These are phyloP conservation scores for Hypsizygus marmoreus DNA, from an alignment of 768 basidiomycete species.

Conservation along the genomic window DNA sequence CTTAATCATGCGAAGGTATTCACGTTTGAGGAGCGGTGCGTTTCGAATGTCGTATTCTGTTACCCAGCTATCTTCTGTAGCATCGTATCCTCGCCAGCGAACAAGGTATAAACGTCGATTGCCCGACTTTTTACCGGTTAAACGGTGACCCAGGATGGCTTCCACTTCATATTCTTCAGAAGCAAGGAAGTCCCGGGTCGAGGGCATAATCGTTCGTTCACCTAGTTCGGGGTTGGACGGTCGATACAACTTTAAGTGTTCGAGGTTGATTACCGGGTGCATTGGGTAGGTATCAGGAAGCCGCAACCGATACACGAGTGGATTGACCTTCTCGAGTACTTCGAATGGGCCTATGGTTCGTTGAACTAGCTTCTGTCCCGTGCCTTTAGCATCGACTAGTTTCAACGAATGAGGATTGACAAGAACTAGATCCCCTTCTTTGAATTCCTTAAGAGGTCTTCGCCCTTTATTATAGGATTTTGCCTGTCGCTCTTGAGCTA, in stretches of 20 bases:
- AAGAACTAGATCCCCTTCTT: conserved; percentile 18
- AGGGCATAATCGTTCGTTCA: conserved; percentile 8
- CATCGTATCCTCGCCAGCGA: conserved; percentile 23
- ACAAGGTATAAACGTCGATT: conserved; percentile 17
- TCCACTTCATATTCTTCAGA: conserved; percentile 19
- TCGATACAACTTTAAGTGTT: conserved; percentile 13
- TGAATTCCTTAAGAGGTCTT: not conserved
- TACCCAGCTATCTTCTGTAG: conserved; percentile 24
- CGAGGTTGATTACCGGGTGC: conserved; percentile 22
- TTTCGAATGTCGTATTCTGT: conserved; percentile 22
- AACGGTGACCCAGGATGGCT: conserved; percentile 20
- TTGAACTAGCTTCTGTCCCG: conserved; percentile 23
- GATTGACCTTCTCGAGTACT: conserved; percentile 22
- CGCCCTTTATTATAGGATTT: not conserved
- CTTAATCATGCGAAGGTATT: no score
- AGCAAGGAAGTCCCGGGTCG: conserved; percentile 15
- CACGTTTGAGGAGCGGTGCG: conserved; percentile 17
- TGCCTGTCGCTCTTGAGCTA: no score
- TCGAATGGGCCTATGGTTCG: conserved; percentile 24
- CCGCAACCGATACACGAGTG: conserved; percentile 17
- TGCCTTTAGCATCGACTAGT: conserved; percentile 20
- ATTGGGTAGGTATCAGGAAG: conserved; percentile 21
- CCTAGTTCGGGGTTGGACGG: conserved; percentile 9
- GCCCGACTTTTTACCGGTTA: conserved; percentile 14
- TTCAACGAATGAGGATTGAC: conserved; percentile 30